Evolutionary conservation across 2,329 filamentous ascomycete species (phyloP).

Genomic region (Botryotinia globosa): DNA sequence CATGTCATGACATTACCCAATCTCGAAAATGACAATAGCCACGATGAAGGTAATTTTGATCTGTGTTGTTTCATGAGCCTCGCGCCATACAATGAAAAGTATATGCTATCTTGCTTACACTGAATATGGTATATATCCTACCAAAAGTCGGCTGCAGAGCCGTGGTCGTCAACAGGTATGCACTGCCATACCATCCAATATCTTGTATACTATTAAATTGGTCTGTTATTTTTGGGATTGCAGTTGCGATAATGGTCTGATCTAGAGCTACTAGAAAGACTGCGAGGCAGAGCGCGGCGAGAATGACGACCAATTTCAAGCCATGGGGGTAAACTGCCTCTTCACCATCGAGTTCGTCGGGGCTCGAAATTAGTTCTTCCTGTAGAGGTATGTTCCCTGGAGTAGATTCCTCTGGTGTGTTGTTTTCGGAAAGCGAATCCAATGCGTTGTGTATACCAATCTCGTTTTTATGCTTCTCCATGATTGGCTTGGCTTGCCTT

Average conservation of each 20-base stretch:
- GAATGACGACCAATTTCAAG: conserved; percentile 32
- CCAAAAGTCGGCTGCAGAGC: conserved; percentile 37
- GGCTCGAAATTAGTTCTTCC: not conserved
- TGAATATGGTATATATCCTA: conserved; percentile 38
- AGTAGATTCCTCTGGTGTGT: not conserved
- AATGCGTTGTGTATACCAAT: not conserved
- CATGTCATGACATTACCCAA: conserved; percentile 24
- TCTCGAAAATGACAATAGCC: conserved; percentile 37
- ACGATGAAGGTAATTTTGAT: conserved; percentile 37
- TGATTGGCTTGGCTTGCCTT: not conserved
- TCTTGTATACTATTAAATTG: conserved; percentile 43
- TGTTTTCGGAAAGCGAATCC: not conserved
- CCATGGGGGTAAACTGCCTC: conserved; percentile 24
- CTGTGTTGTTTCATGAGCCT: conserved; percentile 8
- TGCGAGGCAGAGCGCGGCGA: conserved; percentile 33
- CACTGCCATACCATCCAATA: conserved; percentile 47
- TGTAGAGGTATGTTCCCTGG: not conserved
- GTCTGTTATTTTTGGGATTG: conserved; percentile 42
- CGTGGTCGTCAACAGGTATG: conserved; percentile 41
- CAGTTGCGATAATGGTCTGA: conserved; percentile 41
- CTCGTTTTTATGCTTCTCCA: not conserved
- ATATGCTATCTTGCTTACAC: not conserved
- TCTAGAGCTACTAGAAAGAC: conserved; percentile 37
- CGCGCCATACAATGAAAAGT: not conserved
- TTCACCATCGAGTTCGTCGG: conserved; percentile 11